phyloP scores from a whole-genome alignment of 1,139 yeast species.

The Casaregolazyma suthepensis region DNA sequence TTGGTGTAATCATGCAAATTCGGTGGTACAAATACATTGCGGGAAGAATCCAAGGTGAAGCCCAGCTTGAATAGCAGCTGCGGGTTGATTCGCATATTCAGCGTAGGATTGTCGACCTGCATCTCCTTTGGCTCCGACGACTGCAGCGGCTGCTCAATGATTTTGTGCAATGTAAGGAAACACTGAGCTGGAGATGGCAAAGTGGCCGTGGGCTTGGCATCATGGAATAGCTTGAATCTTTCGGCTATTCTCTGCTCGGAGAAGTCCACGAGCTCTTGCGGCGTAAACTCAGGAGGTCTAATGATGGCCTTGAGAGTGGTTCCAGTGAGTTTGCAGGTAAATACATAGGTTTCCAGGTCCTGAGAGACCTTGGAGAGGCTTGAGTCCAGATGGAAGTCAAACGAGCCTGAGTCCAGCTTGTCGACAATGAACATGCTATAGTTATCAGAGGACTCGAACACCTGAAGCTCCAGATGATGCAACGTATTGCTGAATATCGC shows the following conservation, averaged over 20 bases:
- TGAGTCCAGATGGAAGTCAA: constrained; percentile 20
- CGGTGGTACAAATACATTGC: constrained; percentile 55
- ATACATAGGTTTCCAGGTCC: constrained; percentile 18
- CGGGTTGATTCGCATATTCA: constrained; percentile 39
- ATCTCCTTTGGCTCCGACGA: constrained; percentile 24
- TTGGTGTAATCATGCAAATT: constrained; percentile 36
- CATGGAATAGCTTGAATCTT: constrained; percentile 20
- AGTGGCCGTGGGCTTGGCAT: constrained; percentile 20
- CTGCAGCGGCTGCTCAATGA: constrained; percentile 25
- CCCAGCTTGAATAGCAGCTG: constrained; percentile 42
- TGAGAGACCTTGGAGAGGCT: constrained; percentile 3
- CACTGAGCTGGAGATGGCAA: constrained; percentile 25
- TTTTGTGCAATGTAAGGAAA: constrained; percentile 23
- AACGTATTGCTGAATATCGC: constrained; percentile 17
- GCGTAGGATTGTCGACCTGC: constrained; percentile 22
- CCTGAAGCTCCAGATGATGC: constrained; percentile 20
- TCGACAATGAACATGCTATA: background rate
- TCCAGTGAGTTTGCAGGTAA: constrained; percentile 18
- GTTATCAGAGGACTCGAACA: constrained; percentile 6
- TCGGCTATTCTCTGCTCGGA: constrained; percentile 17
- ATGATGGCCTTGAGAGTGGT: constrained; percentile 19
- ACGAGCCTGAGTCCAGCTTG: constrained; percentile 3
- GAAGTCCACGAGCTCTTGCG: constrained; percentile 21
- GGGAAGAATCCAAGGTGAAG: constrained; percentile 39
- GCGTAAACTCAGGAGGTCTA: constrained; percentile 24